Evolutionary conservation across 176 grass and related monocot species (phyloP).

Genomic region (Poa annua): DNA sequence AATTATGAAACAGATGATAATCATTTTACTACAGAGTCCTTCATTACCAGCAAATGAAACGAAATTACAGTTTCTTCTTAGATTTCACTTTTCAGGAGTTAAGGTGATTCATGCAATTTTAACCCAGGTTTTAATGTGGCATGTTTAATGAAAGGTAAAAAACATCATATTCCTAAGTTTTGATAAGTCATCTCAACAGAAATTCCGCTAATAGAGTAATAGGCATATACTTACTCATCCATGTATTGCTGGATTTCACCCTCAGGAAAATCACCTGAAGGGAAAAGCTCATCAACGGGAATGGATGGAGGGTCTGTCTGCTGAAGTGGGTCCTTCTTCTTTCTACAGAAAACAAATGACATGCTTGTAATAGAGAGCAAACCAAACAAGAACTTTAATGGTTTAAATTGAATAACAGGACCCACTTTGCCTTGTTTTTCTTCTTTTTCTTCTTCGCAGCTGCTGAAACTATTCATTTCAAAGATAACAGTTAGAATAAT

Average conservation of each 20-base stretch:
- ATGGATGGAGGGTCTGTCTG: constrained; percentile 90
- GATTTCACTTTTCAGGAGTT: constrained; percentile 26
- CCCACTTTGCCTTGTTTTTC: constrained; percentile 79
- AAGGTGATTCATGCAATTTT: constrained; percentile 8
- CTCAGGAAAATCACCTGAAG: constrained; percentile 78
- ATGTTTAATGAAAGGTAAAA: neutral
- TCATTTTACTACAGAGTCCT: neutral
- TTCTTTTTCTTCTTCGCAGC: constrained; percentile 84
- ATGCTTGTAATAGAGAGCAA: constrained; percentile 27
- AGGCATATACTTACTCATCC: constrained; percentile 68
- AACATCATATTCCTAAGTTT: neutral
- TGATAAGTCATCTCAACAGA: constrained; percentile 18
- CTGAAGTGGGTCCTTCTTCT: constrained; percentile 79
- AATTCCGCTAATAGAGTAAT: constrained; percentile 9
- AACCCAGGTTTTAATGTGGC: neutral
- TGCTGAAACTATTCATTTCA: constrained; percentile 40
- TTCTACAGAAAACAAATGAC: constrained; percentile 46
- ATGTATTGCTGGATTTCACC: constrained; percentile 87
- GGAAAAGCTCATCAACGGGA: constrained; percentile 87
- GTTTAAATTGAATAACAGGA: constrained; percentile 23
- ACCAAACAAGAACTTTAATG: constrained; percentile 25
- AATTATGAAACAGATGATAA: constrained; percentile 8
- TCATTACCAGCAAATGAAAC: neutral
- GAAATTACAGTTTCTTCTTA: neutral
- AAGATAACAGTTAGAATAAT: constrained; percentile 32